These are phyloP conservation scores for Penicillium herquei DNA, from an alignment of 495 filamentous ascomycete genomes.

Conservation along the genomic window DNA sequence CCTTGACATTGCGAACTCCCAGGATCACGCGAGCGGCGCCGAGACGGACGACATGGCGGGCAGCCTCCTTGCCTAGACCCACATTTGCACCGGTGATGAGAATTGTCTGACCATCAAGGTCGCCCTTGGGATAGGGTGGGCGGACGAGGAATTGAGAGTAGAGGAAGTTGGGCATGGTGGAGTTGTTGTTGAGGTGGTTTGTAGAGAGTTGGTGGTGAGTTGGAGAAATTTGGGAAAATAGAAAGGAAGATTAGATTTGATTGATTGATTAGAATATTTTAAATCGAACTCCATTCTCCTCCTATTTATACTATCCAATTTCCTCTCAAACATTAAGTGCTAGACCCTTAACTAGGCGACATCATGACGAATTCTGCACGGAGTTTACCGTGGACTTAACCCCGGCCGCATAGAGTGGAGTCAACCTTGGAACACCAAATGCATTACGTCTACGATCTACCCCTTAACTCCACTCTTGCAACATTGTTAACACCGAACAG, in stretches of 20 bases:
- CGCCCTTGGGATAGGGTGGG: constrained; percentile 29
- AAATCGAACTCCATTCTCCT: too few relatives aligned
- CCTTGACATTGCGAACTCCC: constrained; percentile 48
- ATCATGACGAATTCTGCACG: neutral
- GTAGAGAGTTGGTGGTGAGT: neutral
- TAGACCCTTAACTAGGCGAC: neutral
- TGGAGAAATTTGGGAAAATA: too few relatives aligned
- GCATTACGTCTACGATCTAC: too few relatives aligned
- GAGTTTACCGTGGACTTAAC: neutral
- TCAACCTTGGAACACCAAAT: too few relatives aligned
- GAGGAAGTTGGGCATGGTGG: constrained; percentile 28
- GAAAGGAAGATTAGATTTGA: too few relatives aligned
- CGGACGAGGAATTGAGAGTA: constrained; percentile 47
- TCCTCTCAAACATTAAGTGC: too few relatives aligned
- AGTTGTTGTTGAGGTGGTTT: neutral
- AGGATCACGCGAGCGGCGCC: constrained; percentile 51
- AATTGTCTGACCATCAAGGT: constrained; percentile 41
- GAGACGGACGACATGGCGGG: constrained; percentile 45
- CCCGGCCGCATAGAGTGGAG: neutral
- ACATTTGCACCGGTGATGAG: constrained; percentile 55
- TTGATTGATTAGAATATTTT: too few relatives aligned
- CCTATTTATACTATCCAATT: too few relatives aligned
- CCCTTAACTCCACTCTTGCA: too few relatives aligned
- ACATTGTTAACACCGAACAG: too few relatives aligned
- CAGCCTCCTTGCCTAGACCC: constrained; percentile 53